Conservation (phyloP, 306 rosid genomes). For the Cicer bijugum region DNA sequence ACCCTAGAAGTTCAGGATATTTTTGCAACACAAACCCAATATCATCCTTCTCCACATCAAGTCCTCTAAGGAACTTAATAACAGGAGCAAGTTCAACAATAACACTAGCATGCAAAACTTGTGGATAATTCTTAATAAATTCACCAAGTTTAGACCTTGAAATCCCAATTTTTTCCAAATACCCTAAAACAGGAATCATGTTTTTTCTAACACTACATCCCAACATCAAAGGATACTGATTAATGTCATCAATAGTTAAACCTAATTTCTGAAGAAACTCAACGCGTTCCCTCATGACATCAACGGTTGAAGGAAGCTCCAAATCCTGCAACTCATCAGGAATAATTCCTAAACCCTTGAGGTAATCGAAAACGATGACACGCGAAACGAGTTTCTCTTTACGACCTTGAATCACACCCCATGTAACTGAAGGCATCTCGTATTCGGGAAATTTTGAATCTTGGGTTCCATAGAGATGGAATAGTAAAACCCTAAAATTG, state of each 20-base stretch:
- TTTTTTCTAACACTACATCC: conserved; percentile 90
- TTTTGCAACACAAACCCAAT: conserved; percentile 85
- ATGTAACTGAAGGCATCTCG: conserved; percentile 91
- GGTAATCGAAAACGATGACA: conserved; percentile 77
- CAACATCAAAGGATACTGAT: conserved; percentile 76
- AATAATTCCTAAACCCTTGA: conserved; percentile 78
- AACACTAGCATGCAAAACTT: conserved; percentile 91
- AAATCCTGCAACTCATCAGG: conserved; percentile 81
- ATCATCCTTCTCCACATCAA: conserved; percentile 84
- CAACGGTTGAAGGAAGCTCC: conserved; percentile 88
- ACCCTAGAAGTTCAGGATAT: conserved; percentile 92
- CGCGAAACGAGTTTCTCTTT: conserved; percentile 91
- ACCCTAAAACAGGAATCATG: conserved; percentile 81
- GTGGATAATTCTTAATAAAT: conserved; percentile 76
- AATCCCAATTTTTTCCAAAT: conserved; percentile 90
- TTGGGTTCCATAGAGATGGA: conserved; percentile 48
- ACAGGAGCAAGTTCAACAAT: conserved; percentile 96
- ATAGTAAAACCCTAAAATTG: conserved; percentile 55
- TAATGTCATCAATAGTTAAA: conserved; percentile 72
- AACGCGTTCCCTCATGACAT: conserved; percentile 82
- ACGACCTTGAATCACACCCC: conserved; percentile 95
- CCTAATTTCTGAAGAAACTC: conserved; percentile 86
- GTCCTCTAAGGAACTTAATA: conserved; percentile 82
- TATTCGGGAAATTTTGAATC: conserved; percentile 78
- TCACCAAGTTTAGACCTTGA: conserved; percentile 74